Percentiles rank a stretch among this genome's conserved stretches.
These are phyloP conservation scores for Sporopachydermia quercuum DNA, from an alignment of 805 yeast genomes.

Conservation along the genomic window DNA sequence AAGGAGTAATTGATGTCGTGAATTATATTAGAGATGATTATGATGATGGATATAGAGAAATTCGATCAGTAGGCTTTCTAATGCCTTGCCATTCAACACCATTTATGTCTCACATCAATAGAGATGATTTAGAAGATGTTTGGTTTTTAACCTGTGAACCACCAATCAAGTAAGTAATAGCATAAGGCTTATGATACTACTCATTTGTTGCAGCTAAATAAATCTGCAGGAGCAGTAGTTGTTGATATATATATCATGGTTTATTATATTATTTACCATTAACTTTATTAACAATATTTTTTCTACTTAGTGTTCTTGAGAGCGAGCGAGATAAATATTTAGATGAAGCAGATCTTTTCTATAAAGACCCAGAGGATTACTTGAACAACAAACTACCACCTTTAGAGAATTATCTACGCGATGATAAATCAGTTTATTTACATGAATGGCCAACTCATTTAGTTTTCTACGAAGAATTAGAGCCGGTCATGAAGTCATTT, in stretches of 20 bases:
- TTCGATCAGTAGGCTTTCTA: slow-evolving; percentile 55
- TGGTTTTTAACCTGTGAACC: slow-evolving; percentile 93
- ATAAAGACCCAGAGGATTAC: slow-evolving; percentile 47
- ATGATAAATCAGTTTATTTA: slow-evolving; percentile 15
- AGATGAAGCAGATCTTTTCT: slow-evolving; percentile 83
- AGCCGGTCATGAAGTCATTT: slow-evolving; percentile 25
- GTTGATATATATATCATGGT: too few species aligned
- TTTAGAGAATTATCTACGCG: slow-evolving; percentile 11
- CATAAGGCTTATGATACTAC: too few species aligned
- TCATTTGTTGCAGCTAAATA: too few species aligned
- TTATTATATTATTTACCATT: too few species aligned
- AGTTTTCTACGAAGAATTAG: slow-evolving; percentile 55
- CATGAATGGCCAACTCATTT: slow-evolving; percentile 61
- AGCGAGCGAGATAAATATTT: slow-evolving; percentile 32
- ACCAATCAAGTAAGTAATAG: slow-evolving; percentile 33
- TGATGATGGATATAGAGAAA: slow-evolving; percentile 10
- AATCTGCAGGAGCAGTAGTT: too few species aligned
- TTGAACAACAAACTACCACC: slow-evolving; percentile 39
- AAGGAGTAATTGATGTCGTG: slow-evolving; percentile 68
- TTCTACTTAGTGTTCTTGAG: slow-evolving; percentile 8
- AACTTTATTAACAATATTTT: background rate
- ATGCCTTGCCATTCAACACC: slow-evolving; percentile 98
- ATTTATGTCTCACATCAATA: slow-evolving; percentile 73
- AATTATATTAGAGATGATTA: slow-evolving; percentile 30
- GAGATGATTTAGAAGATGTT: slow-evolving; percentile 29